Base-by-base conservation (phyloP, 257 asterid genomes). In the Gentiana dahurica region DNA sequence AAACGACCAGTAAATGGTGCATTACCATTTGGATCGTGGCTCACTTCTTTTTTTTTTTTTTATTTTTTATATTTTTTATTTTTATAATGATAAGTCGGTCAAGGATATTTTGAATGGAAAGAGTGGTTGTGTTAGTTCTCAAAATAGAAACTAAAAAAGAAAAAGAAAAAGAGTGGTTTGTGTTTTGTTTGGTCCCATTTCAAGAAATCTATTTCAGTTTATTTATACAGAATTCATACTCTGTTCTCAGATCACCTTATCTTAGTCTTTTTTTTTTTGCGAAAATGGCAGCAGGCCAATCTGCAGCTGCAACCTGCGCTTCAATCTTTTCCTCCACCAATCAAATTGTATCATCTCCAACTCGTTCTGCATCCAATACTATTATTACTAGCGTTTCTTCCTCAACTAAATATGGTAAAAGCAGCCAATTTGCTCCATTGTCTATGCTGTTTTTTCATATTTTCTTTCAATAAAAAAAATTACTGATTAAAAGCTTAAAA, bases 271-370 rank as follows among this genome's bases (percentile, higher is more conserved):
- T 24, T 24, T 24, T 24, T 9, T 49, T 48, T 5, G 9, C 24
- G 52, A 48, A 57, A 66, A 66, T 33, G 34, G 54, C 60, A 2
- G 55, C 35, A 1, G 34, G 61, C 1, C 46, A 55, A n/a, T 7
- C 72, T 50, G 72, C 70, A 45, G 65, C 73, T 7, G 43, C 79
- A 62, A 15, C 73, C 34, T 65, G 45, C 59, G 52, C 79, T 58
- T 58, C 73, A 2, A 33, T 69, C 55, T 76, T 81, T 60, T 64
- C 70, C 52, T 77, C 85, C 65, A 75, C 86, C 34, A 75, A 75
- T 39, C 73, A 81, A 68, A 72, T 78, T 66, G 51, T 76, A 33
- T 45, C 94, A 33, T 45, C 94, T 11, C 69, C 74, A 57, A 53
- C 72, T 39, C 61, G 9, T 6, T 39, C 66, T 43, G 65, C 64